Evolutionary conservation across 306 rosid species (phyloP).

Genomic region (Casuarina cunninghamiana): DNA sequence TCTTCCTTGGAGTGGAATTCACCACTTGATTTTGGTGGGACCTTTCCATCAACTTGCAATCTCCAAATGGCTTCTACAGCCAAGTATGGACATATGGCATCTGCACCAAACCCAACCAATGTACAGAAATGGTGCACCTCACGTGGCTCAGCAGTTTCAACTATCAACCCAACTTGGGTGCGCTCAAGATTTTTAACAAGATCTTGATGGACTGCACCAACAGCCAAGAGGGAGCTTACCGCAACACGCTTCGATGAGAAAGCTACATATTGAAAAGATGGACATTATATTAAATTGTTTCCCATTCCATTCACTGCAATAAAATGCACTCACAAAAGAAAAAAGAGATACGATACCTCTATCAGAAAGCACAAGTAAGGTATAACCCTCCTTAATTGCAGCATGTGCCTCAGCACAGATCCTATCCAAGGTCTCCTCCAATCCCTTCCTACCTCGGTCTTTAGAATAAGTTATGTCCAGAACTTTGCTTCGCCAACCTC

Average conservation of each 20-base stretch:
- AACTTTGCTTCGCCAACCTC: constrained; percentile 93
- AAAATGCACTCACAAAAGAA: not conserved
- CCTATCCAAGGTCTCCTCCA: constrained; percentile 84
- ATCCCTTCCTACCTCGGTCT: constrained; percentile 68
- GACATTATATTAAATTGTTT: not conserved
- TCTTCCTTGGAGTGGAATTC: constrained; percentile 71
- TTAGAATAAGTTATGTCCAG: constrained; percentile 86
- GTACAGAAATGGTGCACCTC: constrained; percentile 99
- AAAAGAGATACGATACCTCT: constrained; percentile 61
- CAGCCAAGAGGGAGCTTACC: constrained; percentile 93
- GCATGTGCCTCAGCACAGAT: constrained; percentile 79
- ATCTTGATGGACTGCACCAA: constrained; percentile 96
- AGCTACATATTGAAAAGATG: constrained; percentile 42
- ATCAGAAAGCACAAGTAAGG: constrained; percentile 86
- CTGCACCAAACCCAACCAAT: constrained; percentile 93
- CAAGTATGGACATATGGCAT: constrained; percentile 93
- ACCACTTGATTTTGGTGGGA: constrained; percentile 76
- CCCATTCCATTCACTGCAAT: not conserved
- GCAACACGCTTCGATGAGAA: constrained; percentile 80
- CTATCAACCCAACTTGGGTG: constrained; percentile 83
- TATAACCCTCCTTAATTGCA: constrained; percentile 84
- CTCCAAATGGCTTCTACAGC: constrained; percentile 90
- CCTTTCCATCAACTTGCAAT: constrained; percentile 92
- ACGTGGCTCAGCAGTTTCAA: constrained; percentile 99
- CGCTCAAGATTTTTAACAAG: constrained; percentile 90